Evolutionary conservation across 768 basidiomycete genomes (phyloP).

Genomic region (Boletus vermiculosoides): DNA sequence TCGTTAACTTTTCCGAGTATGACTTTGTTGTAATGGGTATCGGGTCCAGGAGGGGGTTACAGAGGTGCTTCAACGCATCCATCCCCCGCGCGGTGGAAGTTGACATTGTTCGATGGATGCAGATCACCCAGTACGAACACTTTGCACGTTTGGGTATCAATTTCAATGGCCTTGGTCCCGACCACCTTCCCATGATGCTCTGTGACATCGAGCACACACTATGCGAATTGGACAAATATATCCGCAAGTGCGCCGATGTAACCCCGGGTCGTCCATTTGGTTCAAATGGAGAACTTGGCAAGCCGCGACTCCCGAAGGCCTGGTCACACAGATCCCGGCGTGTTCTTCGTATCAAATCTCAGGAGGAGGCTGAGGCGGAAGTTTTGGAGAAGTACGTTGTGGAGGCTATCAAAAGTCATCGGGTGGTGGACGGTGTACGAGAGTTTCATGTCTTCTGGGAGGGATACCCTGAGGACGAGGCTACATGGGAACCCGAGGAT

Average conservation of each 20-base stretch:
- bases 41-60: conserved; percentile 65
- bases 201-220: conserved; percentile 77
- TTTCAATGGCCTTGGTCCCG: conserved; percentile 51
- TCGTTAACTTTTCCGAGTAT: conserved; percentile 60
- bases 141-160: conserved; percentile 57
- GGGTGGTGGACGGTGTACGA: conserved; percentile 33
- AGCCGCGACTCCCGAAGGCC: conserved; percentile 47
- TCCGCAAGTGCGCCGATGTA: conserved; percentile 40
- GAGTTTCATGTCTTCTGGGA: conserved; percentile 55
- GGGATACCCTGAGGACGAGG: conserved; percentile 49
- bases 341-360: conserved; percentile 42
- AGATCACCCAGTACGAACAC: conserved; percentile 55
- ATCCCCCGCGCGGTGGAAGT: conserved; percentile 46
- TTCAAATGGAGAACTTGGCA: conserved; percentile 26
- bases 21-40: conserved; percentile 72
- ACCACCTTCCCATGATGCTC: conserved; percentile 52
- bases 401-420: conserved; percentile 38
- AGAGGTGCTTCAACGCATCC: conserved; percentile 58
- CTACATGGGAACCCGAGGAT: conserved; percentile 58
- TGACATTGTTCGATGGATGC: conserved; percentile 64
- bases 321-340: conserved; percentile 50
- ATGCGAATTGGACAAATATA: conserved; percentile 80
- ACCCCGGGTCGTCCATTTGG: conserved; percentile 39
- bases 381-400: conserved; percentile 45
- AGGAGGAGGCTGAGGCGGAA: conserved; percentile 29